These are phyloP conservation scores for Polysphondylium violaceum DNA, from an alignment of 78 protist species.

Conservation along the genomic window DNA sequence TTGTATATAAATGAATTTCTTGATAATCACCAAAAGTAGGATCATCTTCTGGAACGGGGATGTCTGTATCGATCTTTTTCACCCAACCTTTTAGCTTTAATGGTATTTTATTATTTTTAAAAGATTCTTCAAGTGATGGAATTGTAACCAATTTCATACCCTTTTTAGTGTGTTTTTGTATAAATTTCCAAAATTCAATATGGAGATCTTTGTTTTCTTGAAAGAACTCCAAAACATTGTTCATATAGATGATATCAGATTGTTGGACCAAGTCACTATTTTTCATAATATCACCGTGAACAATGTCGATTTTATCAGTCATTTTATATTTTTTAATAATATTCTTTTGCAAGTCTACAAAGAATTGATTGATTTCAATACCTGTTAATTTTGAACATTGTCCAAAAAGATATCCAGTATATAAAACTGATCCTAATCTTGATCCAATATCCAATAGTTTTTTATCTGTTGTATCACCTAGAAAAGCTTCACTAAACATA, in stretches of 20 bases:
- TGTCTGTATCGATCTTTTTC: not conserved
- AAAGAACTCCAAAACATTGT: slow-evolving; percentile 80
- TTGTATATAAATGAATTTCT: slow-evolving; percentile 30
- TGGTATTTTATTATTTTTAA: slow-evolving; percentile 60
- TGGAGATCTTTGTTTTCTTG: slow-evolving; percentile 26
- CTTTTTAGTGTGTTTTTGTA: slow-evolving; percentile 30
- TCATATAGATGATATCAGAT: slow-evolving; percentile 79
- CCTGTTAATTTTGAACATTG: slow-evolving; percentile 51
- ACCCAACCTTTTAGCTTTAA: slow-evolving; percentile 75
- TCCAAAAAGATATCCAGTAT: slow-evolving; percentile 72
- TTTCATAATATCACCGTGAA: slow-evolving; percentile 74
- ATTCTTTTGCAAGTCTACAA: slow-evolving; percentile 29
- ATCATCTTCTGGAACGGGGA: slow-evolving; percentile 41
- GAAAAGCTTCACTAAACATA: slow-evolving; percentile 60
- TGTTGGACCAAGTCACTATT: not conserved
- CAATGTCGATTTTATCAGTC: slow-evolving; percentile 29
- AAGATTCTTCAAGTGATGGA: slow-evolving; percentile 66
- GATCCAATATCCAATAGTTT: slow-evolving; percentile 74
- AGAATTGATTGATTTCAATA: slow-evolving; percentile 57
- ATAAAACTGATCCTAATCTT: slow-evolving; percentile 69
- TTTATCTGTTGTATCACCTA: slow-evolving; percentile 38
- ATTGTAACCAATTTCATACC: slow-evolving; percentile 44
- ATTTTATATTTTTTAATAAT: slow-evolving; percentile 29
- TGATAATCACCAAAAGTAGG: slow-evolving; percentile 17
- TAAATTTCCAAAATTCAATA: slow-evolving; percentile 55